Conservation (phyloP, 805 yeast genomes). For the Huiozyma sinensis region DNA sequence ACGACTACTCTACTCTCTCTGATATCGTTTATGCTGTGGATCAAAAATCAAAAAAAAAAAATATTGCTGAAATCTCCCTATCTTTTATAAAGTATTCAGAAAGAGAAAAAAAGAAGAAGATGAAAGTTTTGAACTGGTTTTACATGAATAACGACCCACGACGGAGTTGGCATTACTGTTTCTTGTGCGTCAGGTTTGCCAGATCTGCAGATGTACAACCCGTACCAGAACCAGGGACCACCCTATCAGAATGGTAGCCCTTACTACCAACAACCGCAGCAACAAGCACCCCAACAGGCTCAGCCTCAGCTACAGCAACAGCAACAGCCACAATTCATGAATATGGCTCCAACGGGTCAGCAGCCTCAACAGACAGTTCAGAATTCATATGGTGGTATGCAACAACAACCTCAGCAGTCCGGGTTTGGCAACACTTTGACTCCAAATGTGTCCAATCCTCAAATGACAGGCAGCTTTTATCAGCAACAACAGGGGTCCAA, state of each 20-base stretch:
- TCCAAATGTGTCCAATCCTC: constrained; percentile 8
- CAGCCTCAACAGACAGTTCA: constrained; percentile 1
- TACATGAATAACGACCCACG: background rate
- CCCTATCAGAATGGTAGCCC: constrained; percentile 4
- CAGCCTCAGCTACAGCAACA: constrained; percentile 5
- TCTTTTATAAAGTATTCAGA: too few relatives aligned
- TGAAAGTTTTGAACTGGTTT: background rate
- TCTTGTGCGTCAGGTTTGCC: background rate
- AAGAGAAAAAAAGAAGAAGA: too few relatives aligned
- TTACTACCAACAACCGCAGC: constrained; percentile 25
- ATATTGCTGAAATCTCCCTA: too few relatives aligned
- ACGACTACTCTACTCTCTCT: too few relatives aligned
- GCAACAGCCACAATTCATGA: constrained; percentile 8
- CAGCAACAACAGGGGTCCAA: constrained; percentile 5
- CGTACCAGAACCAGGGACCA: constrained; percentile 6
- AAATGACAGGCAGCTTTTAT: constrained; percentile 22
- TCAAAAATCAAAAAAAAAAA: too few relatives aligned
- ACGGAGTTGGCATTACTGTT: background rate
- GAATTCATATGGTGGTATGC: constrained; percentile 1
- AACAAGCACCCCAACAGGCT: constrained; percentile 6
- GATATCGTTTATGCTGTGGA: too few relatives aligned
- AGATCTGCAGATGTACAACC: constrained; percentile 5
- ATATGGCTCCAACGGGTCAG: constrained; percentile 5
- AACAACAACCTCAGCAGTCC: constrained; percentile 2
- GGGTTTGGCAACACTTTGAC: constrained; percentile 1